These are phyloP conservation scores for Acrocalymma vagum DNA, from an alignment of 2,329 filamentous ascomycete genomes.

Conservation along the genomic window DNA sequence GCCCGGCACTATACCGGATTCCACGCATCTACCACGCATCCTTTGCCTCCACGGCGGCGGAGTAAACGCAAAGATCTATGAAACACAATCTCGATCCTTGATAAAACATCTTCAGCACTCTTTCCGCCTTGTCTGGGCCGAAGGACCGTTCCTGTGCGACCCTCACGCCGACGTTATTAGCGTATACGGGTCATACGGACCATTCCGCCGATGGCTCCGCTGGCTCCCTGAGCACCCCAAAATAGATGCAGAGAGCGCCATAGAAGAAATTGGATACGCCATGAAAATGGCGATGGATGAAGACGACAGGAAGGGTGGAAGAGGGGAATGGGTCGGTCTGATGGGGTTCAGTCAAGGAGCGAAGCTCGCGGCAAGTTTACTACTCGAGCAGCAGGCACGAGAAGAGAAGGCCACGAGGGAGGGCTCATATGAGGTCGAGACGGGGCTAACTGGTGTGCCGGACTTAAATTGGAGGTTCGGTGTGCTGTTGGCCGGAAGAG, in stretches of 20 bases:
- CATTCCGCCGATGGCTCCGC: slow-evolving; percentile 71
- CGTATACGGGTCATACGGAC: slow-evolving; percentile 72
- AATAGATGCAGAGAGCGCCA: slow-evolving; percentile 59
- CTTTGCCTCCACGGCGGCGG: slow-evolving; percentile 85
- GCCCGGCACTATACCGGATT: slow-evolving; percentile 33
- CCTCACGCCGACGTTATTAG: slow-evolving; percentile 69
- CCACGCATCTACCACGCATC: slow-evolving; percentile 65
- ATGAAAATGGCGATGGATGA: slow-evolving; percentile 55
- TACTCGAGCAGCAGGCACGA: slow-evolving; percentile 67
- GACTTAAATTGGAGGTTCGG: slow-evolving; percentile 64
- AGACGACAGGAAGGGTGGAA: slow-evolving; percentile 50
- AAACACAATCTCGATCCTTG: slow-evolving; percentile 69
- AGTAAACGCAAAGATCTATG: slow-evolving; percentile 75
- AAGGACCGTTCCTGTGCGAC: slow-evolving; percentile 71
- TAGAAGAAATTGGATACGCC: slow-evolving; percentile 57
- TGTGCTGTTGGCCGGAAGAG: slow-evolving; percentile 68
- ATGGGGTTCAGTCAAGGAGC: slow-evolving; percentile 62
- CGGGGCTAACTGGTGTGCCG: slow-evolving; percentile 33
- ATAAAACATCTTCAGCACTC: slow-evolving; percentile 59
- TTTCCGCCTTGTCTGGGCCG: slow-evolving; percentile 77
- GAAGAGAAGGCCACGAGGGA: slow-evolving; percentile 38
- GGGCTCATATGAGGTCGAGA: slow-evolving; percentile 21
- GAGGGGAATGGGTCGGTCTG: slow-evolving; percentile 59
- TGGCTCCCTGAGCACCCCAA: slow-evolving; percentile 67
- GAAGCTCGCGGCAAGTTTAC: slow-evolving; percentile 55